These are phyloP conservation scores for Coemansia sp. DNA, from an alignment of 192 early-diverging fungal genomes.

Conservation along the genomic window DNA sequence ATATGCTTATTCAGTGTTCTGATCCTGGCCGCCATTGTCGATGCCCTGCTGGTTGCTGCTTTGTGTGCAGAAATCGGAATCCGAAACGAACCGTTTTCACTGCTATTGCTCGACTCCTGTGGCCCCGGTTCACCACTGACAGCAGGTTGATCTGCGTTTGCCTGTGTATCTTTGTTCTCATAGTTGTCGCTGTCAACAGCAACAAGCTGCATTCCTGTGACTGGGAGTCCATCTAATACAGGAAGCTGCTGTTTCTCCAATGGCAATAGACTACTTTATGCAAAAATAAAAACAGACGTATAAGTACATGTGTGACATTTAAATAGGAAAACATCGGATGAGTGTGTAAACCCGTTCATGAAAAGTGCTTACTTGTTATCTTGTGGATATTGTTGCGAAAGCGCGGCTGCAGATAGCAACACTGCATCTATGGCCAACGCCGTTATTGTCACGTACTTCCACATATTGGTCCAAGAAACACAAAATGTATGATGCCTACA, in stretches of 20 bases:
- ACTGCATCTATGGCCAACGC: conserved; percentile 42
- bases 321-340: not conserved
- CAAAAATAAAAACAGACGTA: not conserved
- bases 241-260: conserved; percentile 3
- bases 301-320: not conserved
- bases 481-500: not conserved
- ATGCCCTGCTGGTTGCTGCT: conserved; percentile 30
- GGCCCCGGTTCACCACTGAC: not conserved
- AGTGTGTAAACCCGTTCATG: not conserved
- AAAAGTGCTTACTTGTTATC: conserved; percentile 18
- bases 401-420: conserved; percentile 12
- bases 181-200: conserved; percentile 5
- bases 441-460: conserved; percentile 43
- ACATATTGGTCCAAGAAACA: conserved; percentile 20
- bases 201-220: conserved; percentile 32
- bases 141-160: not conserved
- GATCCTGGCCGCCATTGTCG: conserved; percentile 42
- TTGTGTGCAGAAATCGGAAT: conserved; percentile 43
- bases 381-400: conserved; percentile 9
- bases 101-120: conserved; percentile 5
- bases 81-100: conserved; percentile 21
- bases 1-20: conserved; percentile 43
- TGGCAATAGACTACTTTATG: conserved; percentile 5
- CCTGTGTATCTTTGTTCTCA: conserved; percentile 1
- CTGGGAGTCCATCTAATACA: conserved; percentile 33